Evolutionary conservation across 148 eudicot species (phyloP), one percentile per base, ranked within the genome.

Genomic region (Rhododendron molle): DNA sequence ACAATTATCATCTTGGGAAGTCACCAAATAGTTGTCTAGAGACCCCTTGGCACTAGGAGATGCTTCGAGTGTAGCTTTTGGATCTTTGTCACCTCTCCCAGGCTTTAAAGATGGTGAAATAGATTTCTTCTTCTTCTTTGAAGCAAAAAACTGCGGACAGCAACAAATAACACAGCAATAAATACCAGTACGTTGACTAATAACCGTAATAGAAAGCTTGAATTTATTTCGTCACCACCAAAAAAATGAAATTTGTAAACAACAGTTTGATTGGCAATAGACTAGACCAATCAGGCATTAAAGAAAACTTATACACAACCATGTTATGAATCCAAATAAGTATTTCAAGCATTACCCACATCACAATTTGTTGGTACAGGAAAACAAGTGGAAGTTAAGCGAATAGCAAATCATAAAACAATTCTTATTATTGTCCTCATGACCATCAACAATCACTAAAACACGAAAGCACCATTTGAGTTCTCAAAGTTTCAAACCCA

Each of bases 31-130:
- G 85, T 81, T 83, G n/a, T 87, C 92, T 89, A 94, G 85, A 58
- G 98, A 93, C 84, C 98, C 95, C 91, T 95, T 95, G 38, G 90
- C 90, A 79, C 94, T 88, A 50, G 99, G 99, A 78, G 99, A 97
- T 15, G 92, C 90, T 82, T 91, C 95, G 81, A 88, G 88, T 38
- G 76, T 73, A 81, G 7, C 60, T 62, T 84, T 91, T 12, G 86
- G 86, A 78, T 89, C 90, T 81, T 85, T 86, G 83, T 91, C 92
- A 54, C 46, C 85, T 88, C 76, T 81, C 82, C 71, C 85, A 8
- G 90, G 73, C 86, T 86, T 91, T 18, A 77, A 76, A 81, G 86
- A 81, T 0, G 98, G 98, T 13, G 98, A 94, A 43, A 88, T 69
- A 71, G 85, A 47, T 86, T 89, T 90, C 86, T 92, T 92, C 92